Percentiles rank a stretch among this genome's conserved stretches.
These are phyloP conservation scores for Amaranthus palmeri DNA, from an alignment of 148 eudicot species.

Conservation along the genomic window DNA sequence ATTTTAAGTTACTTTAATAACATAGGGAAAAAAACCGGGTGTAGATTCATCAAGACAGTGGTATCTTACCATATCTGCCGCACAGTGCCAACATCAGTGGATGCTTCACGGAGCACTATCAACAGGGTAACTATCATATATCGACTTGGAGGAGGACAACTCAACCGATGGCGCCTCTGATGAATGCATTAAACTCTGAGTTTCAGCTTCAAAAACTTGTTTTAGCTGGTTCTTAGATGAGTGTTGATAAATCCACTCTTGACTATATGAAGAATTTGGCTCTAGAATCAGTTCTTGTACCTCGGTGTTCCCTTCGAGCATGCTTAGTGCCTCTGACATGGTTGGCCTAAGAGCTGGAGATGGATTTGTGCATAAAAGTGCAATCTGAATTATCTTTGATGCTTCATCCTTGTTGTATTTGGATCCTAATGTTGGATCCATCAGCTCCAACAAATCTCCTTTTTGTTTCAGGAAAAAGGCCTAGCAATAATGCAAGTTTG, in stretches of 20 bases:
- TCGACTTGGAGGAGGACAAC: slow-evolving; percentile 7
- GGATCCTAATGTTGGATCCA: slow-evolving; percentile 15
- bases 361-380: slow-evolving; percentile 33
- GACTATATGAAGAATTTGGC: background rate
- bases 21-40: no score
- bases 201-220: background rate
- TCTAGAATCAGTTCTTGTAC: background rate
- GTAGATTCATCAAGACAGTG: no score
- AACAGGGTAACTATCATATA: background rate
- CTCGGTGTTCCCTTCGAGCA: slow-evolving; percentile 25
- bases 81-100: background rate
- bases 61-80: no score
- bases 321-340: slow-evolving; percentile 31
- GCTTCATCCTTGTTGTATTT: slow-evolving; percentile 20
- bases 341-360: slow-evolving; percentile 38
- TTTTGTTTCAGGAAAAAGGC: slow-evolving; percentile 15
- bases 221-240: background rate
- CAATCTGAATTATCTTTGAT: slow-evolving; percentile 26
- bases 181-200: slow-evolving; percentile 7
- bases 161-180: background rate
- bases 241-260: background rate
- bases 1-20: no score
- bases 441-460: slow-evolving; percentile 22
- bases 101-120: background rate
- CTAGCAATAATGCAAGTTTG: background rate